Conservation (phyloP, 257 asterid species). For the Solanum dulcamara region DNA sequence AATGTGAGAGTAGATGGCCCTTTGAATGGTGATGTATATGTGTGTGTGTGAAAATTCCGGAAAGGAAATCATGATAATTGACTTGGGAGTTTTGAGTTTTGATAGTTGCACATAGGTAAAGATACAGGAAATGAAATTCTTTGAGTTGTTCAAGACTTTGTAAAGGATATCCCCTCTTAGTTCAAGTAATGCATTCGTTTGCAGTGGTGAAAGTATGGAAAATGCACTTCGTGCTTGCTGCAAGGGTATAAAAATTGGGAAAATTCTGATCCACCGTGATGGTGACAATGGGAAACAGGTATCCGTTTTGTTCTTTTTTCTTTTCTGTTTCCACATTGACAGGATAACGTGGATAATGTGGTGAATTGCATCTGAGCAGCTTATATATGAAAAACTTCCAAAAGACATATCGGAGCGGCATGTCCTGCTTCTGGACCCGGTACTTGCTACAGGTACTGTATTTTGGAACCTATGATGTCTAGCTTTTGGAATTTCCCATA, state of each 20-base stretch:
- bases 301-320: background rate
- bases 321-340: background rate
- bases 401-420: conserved; percentile 86
- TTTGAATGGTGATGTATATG: background rate
- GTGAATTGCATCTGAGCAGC: conserved; percentile 35
- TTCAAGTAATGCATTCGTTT: background rate
- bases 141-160: background rate
- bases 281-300: conserved; percentile 99
- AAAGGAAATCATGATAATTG: background rate
- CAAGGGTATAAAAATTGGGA: conserved; percentile 97
- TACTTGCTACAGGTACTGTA: conserved; percentile 86
- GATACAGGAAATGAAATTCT: background rate
- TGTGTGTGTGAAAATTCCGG: background rate
- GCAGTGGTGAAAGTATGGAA: conserved; percentile 99
- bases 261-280: conserved; percentile 88
- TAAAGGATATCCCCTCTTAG: background rate
- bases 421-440: conserved; percentile 95
- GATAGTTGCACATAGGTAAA: background rate
- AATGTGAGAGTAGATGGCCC: background rate
- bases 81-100: background rate
- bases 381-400: conserved; percentile 94
- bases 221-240: conserved; percentile 98
- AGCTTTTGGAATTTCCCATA: background rate
- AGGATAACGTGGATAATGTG: background rate
- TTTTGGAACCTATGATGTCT: background rate